A percentile compares a stretch with the other conserved stretches of the same genome.
These are phyloP conservation scores for Excoecaria agallocha DNA, from an alignment of 345 rosid species.

Conservation along the genomic window DNA sequence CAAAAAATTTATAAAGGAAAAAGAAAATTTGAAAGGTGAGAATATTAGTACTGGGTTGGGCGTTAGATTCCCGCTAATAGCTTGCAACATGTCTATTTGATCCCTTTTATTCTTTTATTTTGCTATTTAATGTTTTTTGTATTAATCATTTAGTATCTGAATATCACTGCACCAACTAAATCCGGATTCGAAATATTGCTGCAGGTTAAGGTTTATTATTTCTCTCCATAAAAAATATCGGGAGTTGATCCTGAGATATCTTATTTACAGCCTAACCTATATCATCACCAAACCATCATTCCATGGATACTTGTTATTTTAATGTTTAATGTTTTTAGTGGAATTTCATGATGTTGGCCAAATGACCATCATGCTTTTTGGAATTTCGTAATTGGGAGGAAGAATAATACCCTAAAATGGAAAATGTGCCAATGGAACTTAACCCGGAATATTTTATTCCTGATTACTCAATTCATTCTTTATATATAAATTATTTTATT, in stretches of 20 bases:
- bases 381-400: not conserved
- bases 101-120: too few species aligned
- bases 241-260: too few species aligned
- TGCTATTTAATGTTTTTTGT: not conserved
- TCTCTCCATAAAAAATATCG: too few species aligned
- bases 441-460: not conserved
- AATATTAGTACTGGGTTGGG: not conserved
- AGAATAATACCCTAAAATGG: not conserved
- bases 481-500: not conserved
- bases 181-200: too few species aligned
- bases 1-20: too few species aligned
- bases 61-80: slow-evolving; percentile 18
- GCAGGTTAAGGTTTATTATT: too few species aligned
- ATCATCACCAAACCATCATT: too few species aligned
- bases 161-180: too few species aligned
- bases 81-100: not conserved
- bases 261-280: too few species aligned
- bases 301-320: too few species aligned
- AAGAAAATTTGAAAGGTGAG: not conserved
- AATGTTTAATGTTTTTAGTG: not conserved
- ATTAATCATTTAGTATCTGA: too few species aligned
- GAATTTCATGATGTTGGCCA: not conserved
- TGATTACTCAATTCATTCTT: not conserved
- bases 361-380: not conserved
- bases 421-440: not conserved